Evolutionary conservation across 805 yeast species (phyloP), one percentile per base, ranked within the genome.

Genomic region (Schwanniomyces polymorphus): DNA sequence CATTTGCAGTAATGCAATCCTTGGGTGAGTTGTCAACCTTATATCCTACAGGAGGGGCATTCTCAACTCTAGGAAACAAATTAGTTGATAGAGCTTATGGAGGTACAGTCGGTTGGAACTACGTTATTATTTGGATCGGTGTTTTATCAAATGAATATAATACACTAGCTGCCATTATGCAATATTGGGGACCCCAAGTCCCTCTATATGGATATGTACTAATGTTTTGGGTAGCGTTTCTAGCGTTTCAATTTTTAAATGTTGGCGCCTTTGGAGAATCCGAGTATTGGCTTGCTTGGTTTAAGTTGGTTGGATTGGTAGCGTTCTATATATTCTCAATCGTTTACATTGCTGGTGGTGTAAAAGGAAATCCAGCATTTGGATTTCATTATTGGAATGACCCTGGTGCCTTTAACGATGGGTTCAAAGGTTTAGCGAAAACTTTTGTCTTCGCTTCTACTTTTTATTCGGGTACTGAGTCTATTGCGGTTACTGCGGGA

Each of bases 371-470:
- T 8, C 57, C 57, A 14, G 72, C 72, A 4, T 72, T 72, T 53
- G 76, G 76, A 0, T 72, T 72, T 49, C 68, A 66, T 27, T 72
- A 72, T 54, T 72, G 76, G 76, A 65, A 67, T 49, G 60, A 70
- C 39, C 76, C 76, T 2, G 77, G 77, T 29, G 64, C 75, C 3
- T 67, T 79, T 47, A 65, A 66, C 4, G 50, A 63, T 38, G 84
- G 83, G 0, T 79, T 80, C 61, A 78, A 75, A 52, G 78, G 82
- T 43, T 74, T 83, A 38, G 86, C 81, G 0, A 74, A 72, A 46
- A 78, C 80, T 3, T 82, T 81, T 55, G 82, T 80, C 3, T 81
- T 75, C 60, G 82, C 84, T 28, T 79, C 84, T 23, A 79, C 84
- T 2, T 81, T 81, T 52, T 81, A 80, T 51, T 73, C 82, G 4